Base-by-base conservation (phyloP, 2,329 filamentous ascomycete genomes). In the Xylariaceae sp. region DNA sequence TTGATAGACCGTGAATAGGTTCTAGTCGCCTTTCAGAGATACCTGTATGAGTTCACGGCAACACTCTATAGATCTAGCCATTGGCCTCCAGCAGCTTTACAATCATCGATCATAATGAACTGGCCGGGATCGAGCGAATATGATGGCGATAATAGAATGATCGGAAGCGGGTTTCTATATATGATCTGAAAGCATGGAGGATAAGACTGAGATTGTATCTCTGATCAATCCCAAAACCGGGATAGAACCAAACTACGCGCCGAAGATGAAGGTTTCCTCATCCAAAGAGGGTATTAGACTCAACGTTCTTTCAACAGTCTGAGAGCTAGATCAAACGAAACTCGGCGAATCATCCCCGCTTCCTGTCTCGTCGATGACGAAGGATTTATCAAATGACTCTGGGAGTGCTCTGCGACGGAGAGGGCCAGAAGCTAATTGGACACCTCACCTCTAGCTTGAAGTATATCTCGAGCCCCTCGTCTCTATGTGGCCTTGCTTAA, bases 391-490 rank as follows among this genome's bases (percentile, higher is more conserved):
- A 31, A 29, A 28, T 8, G 14, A 14, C n/a, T n/a, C 5, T 23
- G 23, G n/a, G 39, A 14, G 23, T n/a, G 17, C 43, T 34, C n/a
- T 31, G 26, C 37, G 11, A 33, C 19, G 4, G 36, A n/a, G 28
- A 24, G 17, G 3, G 9, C 16, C 14, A 21, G 21, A 36, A 4
- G 16, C 9, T 26, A 19, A 19, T 26, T 31, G 16, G 41, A 17
- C 33, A 17, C 11, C 39, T 49, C 37, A 3, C 21, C 31, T 37
- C 14, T 55, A 55, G 53, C 53, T 39, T 37, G 9, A 50, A 56
- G 39, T 40, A 33, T 56, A 50, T n/a, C 44, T 40, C 5, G 8
- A 16, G 29, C 26, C 2, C 39, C 31, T 50, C 9, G 16, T 24
- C 33, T 29, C 24, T 8, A 7, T 24, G 9, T 17, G n/a, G n/a